Evolutionary conservation across 2,329 filamentous ascomycete genomes (phyloP).

Genomic region (Cryphonectria naterciae): DNA sequence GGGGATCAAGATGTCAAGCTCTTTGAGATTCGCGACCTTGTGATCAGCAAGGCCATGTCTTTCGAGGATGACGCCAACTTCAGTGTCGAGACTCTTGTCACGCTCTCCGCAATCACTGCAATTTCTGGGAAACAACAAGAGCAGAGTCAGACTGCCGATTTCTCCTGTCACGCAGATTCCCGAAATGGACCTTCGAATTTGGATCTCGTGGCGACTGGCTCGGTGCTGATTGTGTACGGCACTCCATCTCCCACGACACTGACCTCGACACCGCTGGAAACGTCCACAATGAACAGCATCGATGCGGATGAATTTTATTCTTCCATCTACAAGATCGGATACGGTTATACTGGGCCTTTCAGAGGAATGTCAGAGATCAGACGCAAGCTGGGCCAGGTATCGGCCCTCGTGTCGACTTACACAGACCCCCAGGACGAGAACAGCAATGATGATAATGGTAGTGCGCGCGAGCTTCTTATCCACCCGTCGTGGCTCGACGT

Average conservation of each 20-base stretch:
- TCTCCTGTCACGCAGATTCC: neutral
- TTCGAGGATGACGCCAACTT: constrained; percentile 24
- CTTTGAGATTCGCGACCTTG: constrained; percentile 22
- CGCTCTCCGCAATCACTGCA: neutral
- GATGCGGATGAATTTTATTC: neutral
- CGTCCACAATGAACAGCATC: neutral
- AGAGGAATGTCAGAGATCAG: neutral
- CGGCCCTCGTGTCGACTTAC: neutral
- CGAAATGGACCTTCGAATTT: neutral
- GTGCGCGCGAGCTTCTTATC: neutral
- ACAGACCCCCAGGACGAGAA: neutral
- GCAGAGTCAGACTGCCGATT: neutral
- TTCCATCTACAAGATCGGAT: neutral
- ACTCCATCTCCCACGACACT: neutral
- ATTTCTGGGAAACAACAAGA: neutral
- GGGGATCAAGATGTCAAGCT: neutral
- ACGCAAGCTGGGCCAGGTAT: neutral
- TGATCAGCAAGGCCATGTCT: constrained; percentile 28
- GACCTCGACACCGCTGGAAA: neutral
- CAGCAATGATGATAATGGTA: neutral
- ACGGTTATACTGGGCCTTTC: neutral
- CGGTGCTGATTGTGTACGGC: neutral
- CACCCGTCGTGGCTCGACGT: neutral
- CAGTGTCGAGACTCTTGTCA: neutral
- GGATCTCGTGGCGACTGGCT: neutral